A percentile compares a stretch with the other conserved stretches of the same genome.
Conservation (phyloP, 768 basidiomycete species). For the Xerocomellus intermedius region DNA sequence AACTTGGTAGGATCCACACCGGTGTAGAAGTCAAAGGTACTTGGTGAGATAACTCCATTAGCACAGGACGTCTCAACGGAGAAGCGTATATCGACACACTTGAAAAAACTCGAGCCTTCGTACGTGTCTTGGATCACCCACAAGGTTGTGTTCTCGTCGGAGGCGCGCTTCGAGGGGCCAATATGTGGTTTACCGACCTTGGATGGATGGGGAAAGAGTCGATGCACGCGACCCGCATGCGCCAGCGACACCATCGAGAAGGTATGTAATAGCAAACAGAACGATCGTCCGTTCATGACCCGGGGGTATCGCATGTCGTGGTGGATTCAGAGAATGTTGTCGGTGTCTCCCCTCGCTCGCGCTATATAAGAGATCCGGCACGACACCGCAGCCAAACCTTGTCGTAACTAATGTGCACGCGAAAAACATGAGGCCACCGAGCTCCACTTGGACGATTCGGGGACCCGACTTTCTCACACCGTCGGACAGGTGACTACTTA, state of each 20-base stretch:
- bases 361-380: slow-evolving; percentile 1
- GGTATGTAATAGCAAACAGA: slow-evolving; percentile 13
- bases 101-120: slow-evolving; percentile 64
- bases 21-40: slow-evolving; percentile 60
- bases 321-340: slow-evolving; percentile 5
- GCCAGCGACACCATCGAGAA: slow-evolving; percentile 12
- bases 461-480: not conserved
- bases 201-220: slow-evolving; percentile 1
- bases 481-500: not conserved
- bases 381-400: slow-evolving; percentile 15
- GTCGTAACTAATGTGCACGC: slow-evolving; percentile 18
- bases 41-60: slow-evolving; percentile 25
- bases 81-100: slow-evolving; percentile 43
- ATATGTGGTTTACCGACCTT: not conserved
- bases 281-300: slow-evolving; percentile 5
- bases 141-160: slow-evolving; percentile 39
- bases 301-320: slow-evolving; percentile 15
- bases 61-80: not conserved
- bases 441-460: not conserved
- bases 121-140: slow-evolving; percentile 72
- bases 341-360: not conserved
- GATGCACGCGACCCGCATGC: slow-evolving; percentile 11
- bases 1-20: slow-evolving; percentile 65
- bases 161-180: slow-evolving; percentile 16
- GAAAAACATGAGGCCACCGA: slow-evolving; percentile 18